Conservation (phyloP, 768 basidiomycete genomes). For the Termitomyces sp. region DNA sequence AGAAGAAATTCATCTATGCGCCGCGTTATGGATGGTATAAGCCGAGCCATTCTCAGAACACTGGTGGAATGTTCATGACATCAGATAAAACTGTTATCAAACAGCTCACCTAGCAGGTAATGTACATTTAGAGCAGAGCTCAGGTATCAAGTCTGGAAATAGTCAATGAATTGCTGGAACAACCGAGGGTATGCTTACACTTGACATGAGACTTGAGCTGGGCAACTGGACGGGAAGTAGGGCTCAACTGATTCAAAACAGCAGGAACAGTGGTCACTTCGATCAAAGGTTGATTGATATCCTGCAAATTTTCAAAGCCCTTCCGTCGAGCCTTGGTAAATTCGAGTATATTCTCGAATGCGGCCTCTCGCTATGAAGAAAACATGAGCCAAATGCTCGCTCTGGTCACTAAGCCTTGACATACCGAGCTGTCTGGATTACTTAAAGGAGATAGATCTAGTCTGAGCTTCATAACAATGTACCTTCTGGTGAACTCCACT, state of each 20-base stretch:
- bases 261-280: conserved; percentile 54
- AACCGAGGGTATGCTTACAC: conserved; percentile 34
- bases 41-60: conserved; percentile 59
- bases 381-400: conserved; percentile 3
- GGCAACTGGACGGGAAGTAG: conserved; percentile 36
- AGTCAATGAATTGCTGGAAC: not conserved
- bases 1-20: conserved; percentile 72
- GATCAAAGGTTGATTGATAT: conserved; percentile 66
- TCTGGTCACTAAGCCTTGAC: conserved; percentile 21
- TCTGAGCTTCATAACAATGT: conserved; percentile 50
- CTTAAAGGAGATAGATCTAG: conserved; percentile 70
- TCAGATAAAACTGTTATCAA: not conserved
- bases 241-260: conserved; percentile 56
- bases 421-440: conserved; percentile 63
- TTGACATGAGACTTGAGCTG: conserved; percentile 43
- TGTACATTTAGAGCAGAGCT: conserved; percentile 67
- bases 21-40: conserved; percentile 70
- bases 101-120: conserved; percentile 62
- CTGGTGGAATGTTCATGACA: conserved; percentile 27
- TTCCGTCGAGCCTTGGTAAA: conserved; percentile 60
- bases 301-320: conserved; percentile 54
- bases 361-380: conserved; percentile 50
- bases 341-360: conserved; percentile 57
- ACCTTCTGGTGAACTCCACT: conserved; percentile 74
- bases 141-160: conserved; percentile 72